A percentile compares a stretch with the other conserved stretches of the same genome.
Conservation (phyloP, 371 early-diverging fungal species). For the Coemansia sp. region DNA sequence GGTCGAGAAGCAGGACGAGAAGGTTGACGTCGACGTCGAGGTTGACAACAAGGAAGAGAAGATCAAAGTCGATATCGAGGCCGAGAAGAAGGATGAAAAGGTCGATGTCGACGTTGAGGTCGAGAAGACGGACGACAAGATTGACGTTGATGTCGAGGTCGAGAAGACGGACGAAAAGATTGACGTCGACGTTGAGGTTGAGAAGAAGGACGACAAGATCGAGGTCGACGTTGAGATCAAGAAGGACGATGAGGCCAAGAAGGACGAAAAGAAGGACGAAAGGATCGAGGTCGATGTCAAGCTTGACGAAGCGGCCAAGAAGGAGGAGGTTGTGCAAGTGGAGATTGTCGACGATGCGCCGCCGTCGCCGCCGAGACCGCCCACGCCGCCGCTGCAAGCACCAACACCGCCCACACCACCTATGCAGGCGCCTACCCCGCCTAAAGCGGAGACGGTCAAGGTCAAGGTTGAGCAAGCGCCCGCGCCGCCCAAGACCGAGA, state of each 20-base stretch:
- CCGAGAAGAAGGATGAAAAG: neutral
- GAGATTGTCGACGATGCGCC: too few relatives aligned
- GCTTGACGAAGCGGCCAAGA: neutral
- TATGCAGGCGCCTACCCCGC: too few relatives aligned
- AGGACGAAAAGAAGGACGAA: neutral
- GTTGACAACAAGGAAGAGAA: constrained; percentile 8
- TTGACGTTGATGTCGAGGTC: constrained; percentile 7
- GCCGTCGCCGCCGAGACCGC: too few relatives aligned
- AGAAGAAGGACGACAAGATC: constrained; percentile 3
- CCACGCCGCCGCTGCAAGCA: too few relatives aligned
- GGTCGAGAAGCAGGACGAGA: neutral
- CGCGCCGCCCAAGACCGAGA: constrained; percentile 8
- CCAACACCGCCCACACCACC: too few relatives aligned
- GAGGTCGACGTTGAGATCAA: constrained; percentile 2
- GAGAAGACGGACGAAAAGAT: constrained; percentile 9
- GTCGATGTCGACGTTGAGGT: constrained; percentile 1
- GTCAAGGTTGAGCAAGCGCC: constrained; percentile 15
- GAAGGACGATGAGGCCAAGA: constrained; percentile 12
- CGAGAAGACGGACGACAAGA: neutral
- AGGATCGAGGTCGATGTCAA: neutral
- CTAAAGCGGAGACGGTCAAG: too few relatives aligned
- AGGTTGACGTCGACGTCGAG: constrained; percentile 11
- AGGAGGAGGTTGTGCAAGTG: constrained; percentile 5
- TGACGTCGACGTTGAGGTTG: constrained; percentile 13
- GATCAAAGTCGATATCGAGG: neutral